Evolutionary conservation across 2,329 filamentous ascomycete species (phyloP).

Genomic region (Colletotrichum melonis): DNA sequence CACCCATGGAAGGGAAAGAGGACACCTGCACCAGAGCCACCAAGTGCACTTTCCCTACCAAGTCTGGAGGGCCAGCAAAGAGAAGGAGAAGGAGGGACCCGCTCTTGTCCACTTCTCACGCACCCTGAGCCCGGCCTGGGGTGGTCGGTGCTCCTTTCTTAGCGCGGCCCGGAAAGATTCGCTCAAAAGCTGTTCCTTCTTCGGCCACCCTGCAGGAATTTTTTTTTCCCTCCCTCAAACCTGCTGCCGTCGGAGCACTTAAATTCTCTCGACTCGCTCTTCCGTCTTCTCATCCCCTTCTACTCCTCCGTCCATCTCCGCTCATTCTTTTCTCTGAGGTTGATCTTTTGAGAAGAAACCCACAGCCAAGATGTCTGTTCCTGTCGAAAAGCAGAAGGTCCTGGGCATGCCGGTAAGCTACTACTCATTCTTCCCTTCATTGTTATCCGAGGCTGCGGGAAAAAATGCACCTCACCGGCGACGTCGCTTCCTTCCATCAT

Average conservation of each 20-base stretch:
- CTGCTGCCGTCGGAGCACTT: constrained; percentile 53
- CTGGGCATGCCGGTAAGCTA: constrained; percentile 76
- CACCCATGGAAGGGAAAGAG: constrained; percentile 4
- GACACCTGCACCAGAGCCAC: background rate
- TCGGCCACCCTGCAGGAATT: constrained; percentile 57
- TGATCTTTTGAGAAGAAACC: constrained; percentile 55
- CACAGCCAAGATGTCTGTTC: constrained; percentile 64
- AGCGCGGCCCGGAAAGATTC: constrained; percentile 61
- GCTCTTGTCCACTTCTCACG: constrained; percentile 40
- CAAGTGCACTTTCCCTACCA: background rate
- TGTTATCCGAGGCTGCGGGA: constrained; percentile 37
- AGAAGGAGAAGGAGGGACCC: constrained; percentile 23
- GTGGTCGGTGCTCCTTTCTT: constrained; percentile 33
- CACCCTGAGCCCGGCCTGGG: constrained; percentile 30
- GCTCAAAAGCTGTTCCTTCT: constrained; percentile 61
- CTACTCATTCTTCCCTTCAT: constrained; percentile 19
- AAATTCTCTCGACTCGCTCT: constrained; percentile 41
- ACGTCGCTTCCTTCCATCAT: constrained; percentile 37
- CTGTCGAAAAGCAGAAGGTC: constrained; percentile 64
- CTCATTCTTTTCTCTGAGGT: constrained; percentile 68
- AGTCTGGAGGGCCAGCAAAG: constrained; percentile 10
- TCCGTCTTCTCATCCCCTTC: constrained; percentile 55
- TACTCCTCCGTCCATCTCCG: constrained; percentile 64
- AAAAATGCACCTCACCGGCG: constrained; percentile 42
- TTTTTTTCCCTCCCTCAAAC: constrained; percentile 63